Evolutionary conservation across 2,329 filamentous ascomycete genomes (phyloP).

Genomic region (Pestalotiopsis sp.): DNA sequence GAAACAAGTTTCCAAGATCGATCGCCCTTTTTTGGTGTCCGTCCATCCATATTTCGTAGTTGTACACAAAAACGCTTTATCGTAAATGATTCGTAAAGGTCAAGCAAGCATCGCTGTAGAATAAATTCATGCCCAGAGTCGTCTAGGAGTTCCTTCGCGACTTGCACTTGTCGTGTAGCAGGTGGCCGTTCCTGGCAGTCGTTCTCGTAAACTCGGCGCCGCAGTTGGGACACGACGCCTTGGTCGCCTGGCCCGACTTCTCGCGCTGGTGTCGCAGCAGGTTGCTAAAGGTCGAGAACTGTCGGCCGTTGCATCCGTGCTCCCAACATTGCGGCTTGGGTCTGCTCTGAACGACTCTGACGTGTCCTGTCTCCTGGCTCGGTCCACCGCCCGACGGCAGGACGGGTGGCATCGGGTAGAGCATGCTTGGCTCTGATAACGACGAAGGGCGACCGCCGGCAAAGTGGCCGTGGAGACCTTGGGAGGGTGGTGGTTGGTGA

Average conservation of each 20-base stretch:
- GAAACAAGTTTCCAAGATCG: neutral
- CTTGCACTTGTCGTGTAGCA: slow-evolving; percentile 90
- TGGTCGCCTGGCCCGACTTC: slow-evolving; percentile 87
- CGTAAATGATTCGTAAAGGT: slow-evolving; percentile 9
- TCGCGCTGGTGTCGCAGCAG: slow-evolving; percentile 89
- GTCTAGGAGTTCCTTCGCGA: slow-evolving; percentile 52
- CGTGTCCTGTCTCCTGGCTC: slow-evolving; percentile 45
- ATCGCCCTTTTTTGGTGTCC: neutral
- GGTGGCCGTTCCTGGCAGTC: slow-evolving; percentile 82
- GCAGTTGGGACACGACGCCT: slow-evolving; percentile 87
- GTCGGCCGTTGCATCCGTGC: slow-evolving; percentile 91
- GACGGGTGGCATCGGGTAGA: slow-evolving; percentile 43
- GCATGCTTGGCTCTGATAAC: slow-evolving; percentile 40
- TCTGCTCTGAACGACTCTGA: slow-evolving; percentile 71
- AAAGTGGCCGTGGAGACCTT: slow-evolving; percentile 37
- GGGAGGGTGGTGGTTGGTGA: slow-evolving; percentile 26
- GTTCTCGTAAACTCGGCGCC: slow-evolving; percentile 93
- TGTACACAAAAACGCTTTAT: slow-evolving; percentile 6
- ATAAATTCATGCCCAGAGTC: neutral
- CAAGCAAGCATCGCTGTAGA: neutral
- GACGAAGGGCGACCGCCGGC: slow-evolving; percentile 40
- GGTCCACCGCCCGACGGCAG: slow-evolving; percentile 34
- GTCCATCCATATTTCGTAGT: neutral
- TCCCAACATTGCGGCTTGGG: slow-evolving; percentile 98
- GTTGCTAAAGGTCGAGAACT: slow-evolving; percentile 97